Conservation (phyloP, 2,329 filamentous ascomycete species). For the Cordyceps militaris region DNA sequence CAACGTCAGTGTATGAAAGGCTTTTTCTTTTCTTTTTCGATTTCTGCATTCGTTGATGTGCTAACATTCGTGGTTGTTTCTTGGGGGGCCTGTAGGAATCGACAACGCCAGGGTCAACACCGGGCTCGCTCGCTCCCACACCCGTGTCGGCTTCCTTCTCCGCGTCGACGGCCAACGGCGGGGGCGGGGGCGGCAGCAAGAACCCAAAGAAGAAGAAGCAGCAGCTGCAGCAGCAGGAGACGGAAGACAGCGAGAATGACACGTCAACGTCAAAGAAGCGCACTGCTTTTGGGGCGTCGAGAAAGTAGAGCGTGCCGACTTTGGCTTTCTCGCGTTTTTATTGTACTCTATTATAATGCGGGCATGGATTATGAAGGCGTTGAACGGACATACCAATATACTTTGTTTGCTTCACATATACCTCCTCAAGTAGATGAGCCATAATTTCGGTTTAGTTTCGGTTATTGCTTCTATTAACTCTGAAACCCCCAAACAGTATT, state of each 20-base stretch:
- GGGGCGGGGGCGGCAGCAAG: constrained; percentile 38
- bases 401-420: neutral
- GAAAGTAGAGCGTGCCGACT: constrained; percentile 32
- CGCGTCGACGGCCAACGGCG: constrained; percentile 42
- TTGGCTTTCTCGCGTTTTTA: neutral
- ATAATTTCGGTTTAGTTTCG: too few relatives aligned
- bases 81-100: constrained; percentile 32
- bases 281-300: constrained; percentile 49
- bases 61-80: neutral
- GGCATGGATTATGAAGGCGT: constrained; percentile 6
- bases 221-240: constrained; percentile 19
- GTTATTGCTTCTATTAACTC: too few relatives aligned
- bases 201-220: constrained; percentile 45
- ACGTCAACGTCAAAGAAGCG: constrained; percentile 45
- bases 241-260: constrained; percentile 54
- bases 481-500: too few relatives aligned
- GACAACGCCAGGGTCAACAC: constrained; percentile 39
- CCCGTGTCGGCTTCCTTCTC: constrained; percentile 47
- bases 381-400: constrained; percentile 4
- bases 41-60: neutral
- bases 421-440: too few relatives aligned
- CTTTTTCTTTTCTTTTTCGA: constrained; percentile 11
- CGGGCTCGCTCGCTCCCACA: constrained; percentile 43
- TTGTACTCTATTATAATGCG: neutral
- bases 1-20: constrained; percentile 27